Conservation (phyloP, 2,329 filamentous ascomycete species). For the Neocatenulostroma microsporum region DNA sequence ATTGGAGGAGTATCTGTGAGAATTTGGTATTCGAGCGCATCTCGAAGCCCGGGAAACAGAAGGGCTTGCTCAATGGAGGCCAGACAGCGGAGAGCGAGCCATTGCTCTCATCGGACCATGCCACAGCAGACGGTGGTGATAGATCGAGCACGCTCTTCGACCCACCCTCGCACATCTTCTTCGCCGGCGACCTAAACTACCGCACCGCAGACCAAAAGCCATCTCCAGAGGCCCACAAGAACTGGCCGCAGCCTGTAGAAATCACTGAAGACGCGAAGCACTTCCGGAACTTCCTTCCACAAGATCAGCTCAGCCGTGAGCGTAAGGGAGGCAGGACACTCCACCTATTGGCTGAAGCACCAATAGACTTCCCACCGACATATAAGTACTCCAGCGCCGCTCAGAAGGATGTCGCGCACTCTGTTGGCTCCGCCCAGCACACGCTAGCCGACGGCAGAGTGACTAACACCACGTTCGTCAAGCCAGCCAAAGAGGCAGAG, state of each 20-base stretch:
- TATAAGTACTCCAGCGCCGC: constrained; percentile 69
- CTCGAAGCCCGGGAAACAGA: constrained; percentile 6
- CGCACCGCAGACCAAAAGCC: constrained; percentile 66
- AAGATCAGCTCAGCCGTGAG: constrained; percentile 75
- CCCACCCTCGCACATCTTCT: constrained; percentile 67
- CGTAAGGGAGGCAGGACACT: constrained; percentile 60
- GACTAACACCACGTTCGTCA: constrained; percentile 9
- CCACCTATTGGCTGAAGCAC: constrained; percentile 69
- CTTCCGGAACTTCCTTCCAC: constrained; percentile 58
- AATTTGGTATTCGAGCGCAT: constrained; percentile 59
- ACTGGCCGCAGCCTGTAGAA: constrained; percentile 56
- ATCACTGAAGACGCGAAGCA: constrained; percentile 48
- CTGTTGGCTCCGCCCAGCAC: constrained; percentile 13
- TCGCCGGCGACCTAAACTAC: constrained; percentile 93
- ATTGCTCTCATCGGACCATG: constrained; percentile 22
- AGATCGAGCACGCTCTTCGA: constrained; percentile 53
- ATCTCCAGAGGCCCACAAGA: constrained; percentile 45
- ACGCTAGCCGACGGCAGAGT: constrained; percentile 8
- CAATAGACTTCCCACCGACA: constrained; percentile 75
- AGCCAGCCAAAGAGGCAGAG: constrained; percentile 11
- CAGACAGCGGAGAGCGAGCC: constrained; percentile 23
- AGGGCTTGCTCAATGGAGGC: too few species aligned
- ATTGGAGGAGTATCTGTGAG: constrained; percentile 80
- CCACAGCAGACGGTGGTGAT: constrained; percentile 12
- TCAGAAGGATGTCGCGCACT: constrained; percentile 18